Evolutionary conservation across 495 filamentous ascomycete genomes (phyloP), one percentile per base, ranked within the genome.

Genomic region (Annulohypoxylon moriforme): DNA sequence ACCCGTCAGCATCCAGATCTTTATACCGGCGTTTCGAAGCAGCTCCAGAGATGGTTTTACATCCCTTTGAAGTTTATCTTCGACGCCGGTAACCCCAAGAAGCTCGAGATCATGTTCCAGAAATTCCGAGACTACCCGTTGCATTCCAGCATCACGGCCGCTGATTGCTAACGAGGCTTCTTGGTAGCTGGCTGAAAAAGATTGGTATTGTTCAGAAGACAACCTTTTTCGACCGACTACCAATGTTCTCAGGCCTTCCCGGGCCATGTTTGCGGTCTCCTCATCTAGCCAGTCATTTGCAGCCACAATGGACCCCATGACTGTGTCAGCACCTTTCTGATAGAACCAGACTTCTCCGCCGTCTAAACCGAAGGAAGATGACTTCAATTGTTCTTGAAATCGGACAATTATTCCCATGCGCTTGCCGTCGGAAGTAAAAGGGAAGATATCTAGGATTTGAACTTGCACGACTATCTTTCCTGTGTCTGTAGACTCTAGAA

Each of bases 1-100:
- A 31, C 96, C 96, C 0, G 96, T 99, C 74, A 99, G 83, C 96
- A 99, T 99, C 96, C 96, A 99, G 61, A 98, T 97, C 81, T 97
- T 98, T 77, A 99, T 93, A n/a, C 96, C 96, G 8, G 96, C 96
- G 77, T 99, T 98, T 66, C 96, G 92, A 46, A 99, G 89, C 13
- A 98, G 86, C 76, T 99, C 96, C 6, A 99, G 86, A 1, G 92
- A 95, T 3, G 94, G 91, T 76, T 98, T 98, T 75, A 99, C 96
- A 80, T 97, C 93, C 59, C 88, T 88, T 77, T 99, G 96, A 22
- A 99, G 84, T 68, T 96, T 96, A 78, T 99, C 96, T 78, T 99
- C 96, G 1, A 99, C 96, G 61, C 96, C 96, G 1, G 96, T 99
- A 13, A 99, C 94, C 11, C 96, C 96, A 1, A 98, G 86, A 20